Evolutionary conservation across 345 rosid genomes (phyloP).

Genomic region (Citrus maxima): DNA sequence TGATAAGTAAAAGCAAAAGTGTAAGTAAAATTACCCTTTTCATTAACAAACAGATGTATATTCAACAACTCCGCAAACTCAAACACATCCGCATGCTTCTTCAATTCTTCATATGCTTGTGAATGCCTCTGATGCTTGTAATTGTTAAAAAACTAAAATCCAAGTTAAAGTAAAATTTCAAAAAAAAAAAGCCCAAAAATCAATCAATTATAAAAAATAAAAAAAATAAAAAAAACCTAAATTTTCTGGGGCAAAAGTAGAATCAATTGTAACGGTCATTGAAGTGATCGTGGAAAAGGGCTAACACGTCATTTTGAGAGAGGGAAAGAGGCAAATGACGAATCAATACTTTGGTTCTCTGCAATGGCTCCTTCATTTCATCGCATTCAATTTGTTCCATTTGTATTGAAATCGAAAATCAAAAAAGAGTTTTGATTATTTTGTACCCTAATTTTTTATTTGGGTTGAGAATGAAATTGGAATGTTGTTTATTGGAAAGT

Average conservation of each 20-base stretch:
- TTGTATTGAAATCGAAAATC: background rate
- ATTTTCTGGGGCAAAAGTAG: conserved; percentile 50
- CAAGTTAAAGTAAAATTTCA: too few relatives aligned
- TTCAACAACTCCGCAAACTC: conserved; percentile 67
- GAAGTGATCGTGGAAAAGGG: conserved; percentile 54
- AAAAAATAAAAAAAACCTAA: conserved; percentile 26
- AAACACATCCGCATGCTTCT: conserved; percentile 52
- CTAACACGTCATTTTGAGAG: conserved; percentile 47
- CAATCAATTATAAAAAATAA: too few relatives aligned
- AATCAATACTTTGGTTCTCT: conserved; percentile 63
- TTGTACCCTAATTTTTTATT: background rate
- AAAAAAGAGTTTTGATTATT: background rate
- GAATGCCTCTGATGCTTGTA: conserved; percentile 50
- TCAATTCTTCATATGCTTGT: conserved; percentile 57
- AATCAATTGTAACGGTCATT: conserved; percentile 53
- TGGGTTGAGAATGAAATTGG: background rate
- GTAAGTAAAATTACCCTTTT: conserved; percentile 46
- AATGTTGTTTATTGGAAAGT: background rate
- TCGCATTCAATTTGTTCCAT: background rate
- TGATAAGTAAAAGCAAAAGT: background rate
- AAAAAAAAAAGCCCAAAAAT: too few relatives aligned
- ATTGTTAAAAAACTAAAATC: conserved; percentile 24
- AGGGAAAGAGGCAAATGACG: conserved; percentile 74
- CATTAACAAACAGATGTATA: conserved; percentile 67
- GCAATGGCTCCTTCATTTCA: conserved; percentile 41